Conservation (phyloP, 2,329 filamentous ascomycete genomes). For the Didymella pomorum region DNA sequence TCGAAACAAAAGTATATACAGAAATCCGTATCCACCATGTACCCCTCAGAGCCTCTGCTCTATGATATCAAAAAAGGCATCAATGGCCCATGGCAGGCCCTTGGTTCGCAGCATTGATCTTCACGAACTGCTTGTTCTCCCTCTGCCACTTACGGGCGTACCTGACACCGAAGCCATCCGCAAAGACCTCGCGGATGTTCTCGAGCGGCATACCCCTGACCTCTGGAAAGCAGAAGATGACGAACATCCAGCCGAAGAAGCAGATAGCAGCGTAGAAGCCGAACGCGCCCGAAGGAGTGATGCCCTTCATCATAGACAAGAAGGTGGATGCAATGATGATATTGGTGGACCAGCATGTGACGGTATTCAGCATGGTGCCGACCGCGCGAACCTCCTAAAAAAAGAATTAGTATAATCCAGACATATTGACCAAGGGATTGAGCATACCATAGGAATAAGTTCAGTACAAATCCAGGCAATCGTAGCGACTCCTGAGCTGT, state of each 20-base stretch:
- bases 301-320: slow-evolving; percentile 52
- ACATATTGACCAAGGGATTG: too few species aligned
- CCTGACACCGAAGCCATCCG: slow-evolving; percentile 47
- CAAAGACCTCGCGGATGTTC: slow-evolving; percentile 47
- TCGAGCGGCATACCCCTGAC: slow-evolving; percentile 49
- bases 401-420: too few species aligned
- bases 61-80: background rate
- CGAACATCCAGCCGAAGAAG: slow-evolving; percentile 47
- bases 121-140: slow-evolving; percentile 48
- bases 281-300: slow-evolving; percentile 49
- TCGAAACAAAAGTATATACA: too few species aligned
- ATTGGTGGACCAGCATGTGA: slow-evolving; percentile 46
- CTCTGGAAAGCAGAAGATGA: slow-evolving; percentile 51
- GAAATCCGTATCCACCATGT: background rate
- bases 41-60: background rate
- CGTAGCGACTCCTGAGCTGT: slow-evolving; percentile 45
- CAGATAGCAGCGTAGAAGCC: slow-evolving; percentile 52
- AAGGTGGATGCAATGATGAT: slow-evolving; percentile 52
- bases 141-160: slow-evolving; percentile 48
- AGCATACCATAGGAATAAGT: slow-evolving; percentile 48
- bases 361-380: slow-evolving; percentile 49
- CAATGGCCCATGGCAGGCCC: slow-evolving; percentile 35
- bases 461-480: slow-evolving; percentile 46
- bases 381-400: slow-evolving; percentile 51
- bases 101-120: slow-evolving; percentile 33